Evolutionary conservation across 1,139 yeast species (phyloP).

Genomic region (Candida mesenterica): DNA sequence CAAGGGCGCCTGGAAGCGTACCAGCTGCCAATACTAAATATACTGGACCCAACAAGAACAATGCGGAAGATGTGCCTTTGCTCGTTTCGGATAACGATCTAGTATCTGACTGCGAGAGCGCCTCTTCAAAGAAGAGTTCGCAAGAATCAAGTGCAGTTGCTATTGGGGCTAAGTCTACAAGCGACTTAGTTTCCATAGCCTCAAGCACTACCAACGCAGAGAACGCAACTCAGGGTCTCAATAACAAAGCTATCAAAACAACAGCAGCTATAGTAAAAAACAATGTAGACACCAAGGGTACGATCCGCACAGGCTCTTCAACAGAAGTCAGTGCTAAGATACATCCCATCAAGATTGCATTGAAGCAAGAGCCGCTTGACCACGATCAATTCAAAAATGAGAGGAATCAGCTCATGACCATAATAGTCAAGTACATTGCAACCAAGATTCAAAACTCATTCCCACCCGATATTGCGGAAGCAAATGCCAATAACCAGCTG

Average conservation of each 20-base stretch:
- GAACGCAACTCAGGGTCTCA: too few species aligned
- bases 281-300: too few species aligned
- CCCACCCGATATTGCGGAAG: conserved; percentile 34
- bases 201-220: neutral
- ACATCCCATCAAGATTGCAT: neutral
- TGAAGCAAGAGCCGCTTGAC: neutral
- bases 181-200: neutral
- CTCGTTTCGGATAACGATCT: conserved; percentile 32
- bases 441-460: conserved; percentile 46
- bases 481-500: conserved; percentile 14
- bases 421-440: conserved; percentile 45
- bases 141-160: conserved; percentile 2
- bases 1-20: too few species aligned
- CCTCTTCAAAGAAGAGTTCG: conserved; percentile 9
- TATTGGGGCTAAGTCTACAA: neutral
- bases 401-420: conserved; percentile 39
- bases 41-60: conserved; percentile 1
- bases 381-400: neutral
- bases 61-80: conserved; percentile 24
- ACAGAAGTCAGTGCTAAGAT: too few species aligned
- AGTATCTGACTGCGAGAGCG: conserved; percentile 26
- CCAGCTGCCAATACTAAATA: neutral
- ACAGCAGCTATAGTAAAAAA: too few species aligned
- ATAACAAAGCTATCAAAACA: too few species aligned
- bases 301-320: too few species aligned